Evolutionary conservation across 1,284 basidiomycete genomes (phyloP).

Genomic region (Tranzscheliella williamsii): DNA sequence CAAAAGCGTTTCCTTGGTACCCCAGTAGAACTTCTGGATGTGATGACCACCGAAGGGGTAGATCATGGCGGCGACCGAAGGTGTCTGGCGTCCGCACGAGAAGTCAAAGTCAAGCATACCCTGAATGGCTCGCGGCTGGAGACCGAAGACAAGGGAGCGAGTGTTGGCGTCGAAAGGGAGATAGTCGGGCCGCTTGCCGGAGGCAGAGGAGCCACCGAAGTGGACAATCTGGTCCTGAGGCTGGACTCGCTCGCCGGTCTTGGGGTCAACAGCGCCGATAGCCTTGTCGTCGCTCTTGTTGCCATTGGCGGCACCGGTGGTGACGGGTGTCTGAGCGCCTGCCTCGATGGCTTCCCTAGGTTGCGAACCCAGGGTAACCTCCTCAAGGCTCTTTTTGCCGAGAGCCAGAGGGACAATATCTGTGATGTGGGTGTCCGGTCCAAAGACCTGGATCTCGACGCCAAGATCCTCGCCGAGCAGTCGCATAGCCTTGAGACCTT

Average conservation of each 20-base stretch:
- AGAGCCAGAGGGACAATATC: constrained; percentile 97
- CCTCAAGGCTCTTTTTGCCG: constrained; percentile 67
- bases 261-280: constrained; percentile 75
- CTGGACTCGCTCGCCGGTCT: constrained; percentile 75
- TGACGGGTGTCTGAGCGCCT: constrained; percentile 38
- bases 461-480: constrained; percentile 95
- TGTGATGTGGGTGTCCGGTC: constrained; percentile 98
- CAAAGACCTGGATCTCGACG: constrained; percentile 91
- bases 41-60: constrained; percentile 99
- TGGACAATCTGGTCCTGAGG: constrained; percentile 82
- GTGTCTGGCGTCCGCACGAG: constrained; percentile 89
- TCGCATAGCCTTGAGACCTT: constrained; percentile 98
- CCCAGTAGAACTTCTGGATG: constrained; percentile 99
- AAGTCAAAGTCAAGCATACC: constrained; percentile 99
- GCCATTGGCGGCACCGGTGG: constrained; percentile 32
- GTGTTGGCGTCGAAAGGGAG: constrained; percentile 76
- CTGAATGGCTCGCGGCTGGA: constrained; percentile 98
- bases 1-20: constrained; percentile 95
- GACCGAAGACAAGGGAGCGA: constrained; percentile 94
- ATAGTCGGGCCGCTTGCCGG: constrained; percentile 49
- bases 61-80: constrained; percentile 98
- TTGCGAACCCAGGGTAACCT: constrained; percentile 61
- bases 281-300: constrained; percentile 51
- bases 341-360: constrained; percentile 60
- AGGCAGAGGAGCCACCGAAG: constrained; percentile 67